Conservation (phyloP, 75 land plant genomes). For the Larix kaempferi region DNA sequence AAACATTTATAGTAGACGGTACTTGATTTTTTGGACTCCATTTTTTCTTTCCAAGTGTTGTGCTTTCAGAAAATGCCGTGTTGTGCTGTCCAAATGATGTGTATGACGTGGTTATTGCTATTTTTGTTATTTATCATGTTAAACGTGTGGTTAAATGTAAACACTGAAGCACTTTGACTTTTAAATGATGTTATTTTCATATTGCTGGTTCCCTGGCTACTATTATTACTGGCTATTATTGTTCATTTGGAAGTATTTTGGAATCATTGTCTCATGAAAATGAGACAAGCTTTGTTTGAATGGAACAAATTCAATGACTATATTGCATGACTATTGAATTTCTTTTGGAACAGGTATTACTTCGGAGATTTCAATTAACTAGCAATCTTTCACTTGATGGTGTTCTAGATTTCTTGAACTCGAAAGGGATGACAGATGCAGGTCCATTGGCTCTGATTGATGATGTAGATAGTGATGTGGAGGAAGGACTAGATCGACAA, state of each 20-base stretch:
- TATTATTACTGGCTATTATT: too few species aligned
- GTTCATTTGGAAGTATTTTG: too few species aligned
- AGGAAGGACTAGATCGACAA: slow-evolving; percentile 66
- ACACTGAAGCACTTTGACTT: background rate
- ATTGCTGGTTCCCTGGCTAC: too few species aligned
- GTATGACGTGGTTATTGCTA: background rate
- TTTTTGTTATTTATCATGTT: background rate
- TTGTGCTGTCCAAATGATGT: background rate
- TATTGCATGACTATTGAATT: background rate
- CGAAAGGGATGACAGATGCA: slow-evolving; percentile 93
- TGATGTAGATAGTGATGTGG: slow-evolving; percentile 69
- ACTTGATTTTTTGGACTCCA: too few species aligned
- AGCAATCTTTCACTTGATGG: slow-evolving; percentile 84
- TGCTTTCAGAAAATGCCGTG: background rate
- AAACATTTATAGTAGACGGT: too few species aligned
- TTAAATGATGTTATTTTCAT: too few species aligned
- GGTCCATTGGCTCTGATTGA: slow-evolving; percentile 91
- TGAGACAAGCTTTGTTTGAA: background rate
- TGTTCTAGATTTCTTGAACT: slow-evolving; percentile 82
- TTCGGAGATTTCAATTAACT: slow-evolving; percentile 85
- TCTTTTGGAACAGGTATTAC: slow-evolving; percentile 55
- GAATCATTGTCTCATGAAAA: background rate
- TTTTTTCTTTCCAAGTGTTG: too few species aligned
- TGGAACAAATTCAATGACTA: background rate
- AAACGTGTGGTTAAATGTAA: slow-evolving; percentile 6